A percentile compares a stretch with the other conserved stretches of the same genome.
Evolutionary conservation across 2,329 filamentous ascomycete genomes (phyloP).

Genomic region (Paraphaeosphaeria minitans): DNA sequence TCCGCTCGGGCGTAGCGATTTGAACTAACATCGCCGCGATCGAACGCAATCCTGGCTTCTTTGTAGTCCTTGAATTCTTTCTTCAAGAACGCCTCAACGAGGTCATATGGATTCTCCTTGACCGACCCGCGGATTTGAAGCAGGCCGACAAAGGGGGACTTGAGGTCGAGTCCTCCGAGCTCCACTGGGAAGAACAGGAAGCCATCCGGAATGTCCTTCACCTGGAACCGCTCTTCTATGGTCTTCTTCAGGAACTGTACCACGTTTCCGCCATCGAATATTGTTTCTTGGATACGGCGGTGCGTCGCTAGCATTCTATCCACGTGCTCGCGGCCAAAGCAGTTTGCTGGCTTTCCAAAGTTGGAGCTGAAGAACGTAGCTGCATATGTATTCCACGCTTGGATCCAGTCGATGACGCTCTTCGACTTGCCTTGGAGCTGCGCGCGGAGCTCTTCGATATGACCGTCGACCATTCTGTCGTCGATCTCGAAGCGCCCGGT

Average conservation of each 20-base stretch:
- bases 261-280: slow-evolving; percentile 50
- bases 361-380: slow-evolving; percentile 59
- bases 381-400: slow-evolving; percentile 60
- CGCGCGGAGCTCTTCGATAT: slow-evolving; percentile 36
- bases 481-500: slow-evolving; percentile 42
- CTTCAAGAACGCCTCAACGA: slow-evolving; percentile 51
- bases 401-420: slow-evolving; percentile 42
- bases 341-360: slow-evolving; percentile 59
- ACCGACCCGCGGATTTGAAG: slow-evolving; percentile 50
- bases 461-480: slow-evolving; percentile 38
- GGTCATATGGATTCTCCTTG: slow-evolving; percentile 42
- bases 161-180: slow-evolving; percentile 57
- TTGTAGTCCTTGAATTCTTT: slow-evolving; percentile 44
- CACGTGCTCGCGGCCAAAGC: slow-evolving; percentile 58
- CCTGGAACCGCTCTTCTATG: slow-evolving; percentile 59
- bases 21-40: slow-evolving; percentile 20
- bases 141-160: slow-evolving; percentile 57
- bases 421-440: slow-evolving; percentile 37
- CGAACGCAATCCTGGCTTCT: slow-evolving; percentile 35
- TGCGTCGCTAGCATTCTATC: slow-evolving; percentile 59
- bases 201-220: slow-evolving; percentile 55
- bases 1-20: slow-evolving; percentile 12
- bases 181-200: slow-evolving; percentile 60
- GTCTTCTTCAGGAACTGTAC: slow-evolving; percentile 50
- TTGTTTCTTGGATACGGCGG: slow-evolving; percentile 54